Evolutionary conservation across 208 protist genomes (phyloP).

Genomic region (Trypanosomatidae sp.): DNA sequence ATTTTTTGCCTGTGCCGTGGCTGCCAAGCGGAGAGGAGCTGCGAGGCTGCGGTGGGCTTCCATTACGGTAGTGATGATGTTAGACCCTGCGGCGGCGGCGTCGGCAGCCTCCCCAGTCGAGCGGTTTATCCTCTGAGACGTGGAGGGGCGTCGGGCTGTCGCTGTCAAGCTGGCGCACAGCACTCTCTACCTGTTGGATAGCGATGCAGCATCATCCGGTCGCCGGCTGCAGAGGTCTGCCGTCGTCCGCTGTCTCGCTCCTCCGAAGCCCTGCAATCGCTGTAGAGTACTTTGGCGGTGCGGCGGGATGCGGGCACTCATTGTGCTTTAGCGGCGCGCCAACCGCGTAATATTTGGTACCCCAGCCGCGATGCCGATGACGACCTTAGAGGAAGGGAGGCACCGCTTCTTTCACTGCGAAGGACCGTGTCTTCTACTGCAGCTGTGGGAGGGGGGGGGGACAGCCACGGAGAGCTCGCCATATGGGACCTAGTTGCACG

Average conservation of each 20-base stretch:
- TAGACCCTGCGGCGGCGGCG: not conserved
- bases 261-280: not conserved
- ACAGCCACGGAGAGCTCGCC: not conserved
- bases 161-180: slow-evolving; percentile 8
- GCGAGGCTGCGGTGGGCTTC: not conserved
- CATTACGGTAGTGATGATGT: not conserved
- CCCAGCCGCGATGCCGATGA: not conserved
- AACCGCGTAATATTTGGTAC: not conserved
- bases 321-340: not conserved
- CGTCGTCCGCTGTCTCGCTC: too few relatives aligned
- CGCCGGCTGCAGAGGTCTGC: not conserved
- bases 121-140: slow-evolving; percentile 19
- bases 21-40: not conserved
- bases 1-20: slow-evolving; percentile 32
- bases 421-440: not conserved
- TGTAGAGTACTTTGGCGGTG: not conserved
- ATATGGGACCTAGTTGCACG: not conserved
- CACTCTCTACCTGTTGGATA: slow-evolving; percentile 10
- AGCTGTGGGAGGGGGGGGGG: not conserved
- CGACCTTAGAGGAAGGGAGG: not conserved
- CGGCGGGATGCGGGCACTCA: not conserved
- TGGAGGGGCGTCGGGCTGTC: slow-evolving; percentile 3
- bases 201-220: not conserved
- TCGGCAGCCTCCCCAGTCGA: slow-evolving; percentile 13
- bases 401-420: not conserved